These are phyloP conservation scores for Mycena galericulata DNA, from an alignment of 768 basidiomycete species.

Conservation along the genomic window DNA sequence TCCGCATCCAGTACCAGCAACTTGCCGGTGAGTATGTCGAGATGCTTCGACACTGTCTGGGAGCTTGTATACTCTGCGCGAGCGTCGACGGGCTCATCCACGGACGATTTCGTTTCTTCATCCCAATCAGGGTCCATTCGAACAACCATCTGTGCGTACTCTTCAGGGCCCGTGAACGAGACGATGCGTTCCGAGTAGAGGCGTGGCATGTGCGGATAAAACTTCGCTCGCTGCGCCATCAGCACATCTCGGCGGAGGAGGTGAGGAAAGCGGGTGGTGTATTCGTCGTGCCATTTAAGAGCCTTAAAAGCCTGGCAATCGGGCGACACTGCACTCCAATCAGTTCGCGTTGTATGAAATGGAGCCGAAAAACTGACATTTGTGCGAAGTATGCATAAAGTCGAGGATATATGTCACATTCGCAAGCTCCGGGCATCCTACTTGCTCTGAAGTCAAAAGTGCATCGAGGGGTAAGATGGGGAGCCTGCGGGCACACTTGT, in stretches of 20 bases:
- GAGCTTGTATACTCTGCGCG: too few species aligned
- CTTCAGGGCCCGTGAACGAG: neutral
- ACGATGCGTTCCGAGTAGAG: slow-evolving; percentile 1
- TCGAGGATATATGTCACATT: neutral
- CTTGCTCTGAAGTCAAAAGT: neutral
- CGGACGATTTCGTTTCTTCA: neutral
- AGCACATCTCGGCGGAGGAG: neutral
- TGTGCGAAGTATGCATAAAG: too few species aligned
- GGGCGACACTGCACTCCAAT: neutral
- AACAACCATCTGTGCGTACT: neutral
- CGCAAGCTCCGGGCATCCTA: neutral
- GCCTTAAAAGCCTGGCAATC: neutral
- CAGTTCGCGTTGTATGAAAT: too few species aligned
- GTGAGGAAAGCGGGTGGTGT: neutral
- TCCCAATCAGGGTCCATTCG: neutral
- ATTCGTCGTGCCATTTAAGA: neutral
- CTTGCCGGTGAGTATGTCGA: too few species aligned
- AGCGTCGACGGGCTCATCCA: neutral
- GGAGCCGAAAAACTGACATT: too few species aligned
- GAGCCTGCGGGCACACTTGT: slow-evolving; percentile 9
- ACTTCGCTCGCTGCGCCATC: neutral
- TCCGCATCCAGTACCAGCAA: too few species aligned
- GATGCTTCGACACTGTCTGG: too few species aligned
- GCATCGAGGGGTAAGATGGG: slow-evolving; percentile 7
- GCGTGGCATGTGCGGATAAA: neutral